phyloP scores from a whole-genome alignment of 2,329 filamentous ascomycete species.

The Pseudovirgaria hyperparasitica region DNA sequence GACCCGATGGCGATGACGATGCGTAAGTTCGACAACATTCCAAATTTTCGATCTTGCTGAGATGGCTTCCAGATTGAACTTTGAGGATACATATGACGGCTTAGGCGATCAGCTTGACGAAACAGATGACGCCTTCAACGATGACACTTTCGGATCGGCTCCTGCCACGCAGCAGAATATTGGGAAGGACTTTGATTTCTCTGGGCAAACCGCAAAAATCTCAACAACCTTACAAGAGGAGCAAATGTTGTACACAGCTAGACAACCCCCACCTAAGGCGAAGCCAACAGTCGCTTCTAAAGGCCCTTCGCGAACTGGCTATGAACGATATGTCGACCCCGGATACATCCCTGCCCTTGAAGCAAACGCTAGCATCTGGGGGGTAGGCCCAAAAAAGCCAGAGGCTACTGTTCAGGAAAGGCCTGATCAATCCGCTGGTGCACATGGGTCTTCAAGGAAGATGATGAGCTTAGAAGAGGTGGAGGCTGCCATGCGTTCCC shows the following conservation, averaged over 20 bases:
- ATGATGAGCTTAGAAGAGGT: conserved; percentile 96
- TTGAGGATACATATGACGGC: conserved; percentile 95
- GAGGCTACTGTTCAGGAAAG: conserved; percentile 20
- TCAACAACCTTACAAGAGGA: conserved; percentile 81
- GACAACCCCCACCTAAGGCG: conserved; percentile 46
- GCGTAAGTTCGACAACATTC: conserved; percentile 30
- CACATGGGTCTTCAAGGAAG: conserved; percentile 44
- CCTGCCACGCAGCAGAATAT: conserved; percentile 41
- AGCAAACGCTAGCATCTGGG: conserved; percentile 90
- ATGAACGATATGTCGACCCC: conserved; percentile 79
- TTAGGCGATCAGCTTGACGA: conserved; percentile 85
- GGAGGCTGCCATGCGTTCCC: conserved; percentile 76
- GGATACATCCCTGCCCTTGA: conserved; percentile 82
- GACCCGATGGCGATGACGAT: conserved; percentile 42
- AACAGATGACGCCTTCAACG: conserved; percentile 86
- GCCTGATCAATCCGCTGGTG: conserved; percentile 12
- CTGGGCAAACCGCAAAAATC: conserved; percentile 80
- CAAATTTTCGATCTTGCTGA: conserved; percentile 25
- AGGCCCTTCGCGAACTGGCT: conserved; percentile 66
- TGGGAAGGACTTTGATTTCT: conserved; percentile 95
- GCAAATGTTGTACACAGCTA: conserved; percentile 68
- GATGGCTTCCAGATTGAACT: conserved; percentile 54
- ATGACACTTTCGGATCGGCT: conserved; percentile 68
- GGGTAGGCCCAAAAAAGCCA: conserved; percentile 51
- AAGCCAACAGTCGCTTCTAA: conserved; percentile 33